Percentiles rank a stretch among this genome's conserved stretches.
phyloP scores from a whole-genome alignment of 306 rosid genomes.

The Amphicarpaea edgeworthii region DNA sequence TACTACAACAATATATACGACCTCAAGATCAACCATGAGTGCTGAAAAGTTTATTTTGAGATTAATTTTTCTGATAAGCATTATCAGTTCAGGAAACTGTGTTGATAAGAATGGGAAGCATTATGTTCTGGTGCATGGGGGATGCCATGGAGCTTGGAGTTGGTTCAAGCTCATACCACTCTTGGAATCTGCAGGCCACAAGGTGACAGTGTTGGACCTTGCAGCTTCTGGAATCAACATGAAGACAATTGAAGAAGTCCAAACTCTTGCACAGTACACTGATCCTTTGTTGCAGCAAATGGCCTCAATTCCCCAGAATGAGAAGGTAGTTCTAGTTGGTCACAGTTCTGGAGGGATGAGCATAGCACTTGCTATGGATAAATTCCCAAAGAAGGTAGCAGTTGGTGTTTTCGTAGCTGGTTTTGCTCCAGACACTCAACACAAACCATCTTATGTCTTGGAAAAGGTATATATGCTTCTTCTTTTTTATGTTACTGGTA shows the following conservation, averaged over 20 bases:
- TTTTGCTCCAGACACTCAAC: constrained; percentile 59
- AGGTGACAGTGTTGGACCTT: constrained; percentile 62
- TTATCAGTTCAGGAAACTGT: not conserved
- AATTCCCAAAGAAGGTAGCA: constrained; percentile 55
- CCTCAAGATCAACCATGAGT: not conserved
- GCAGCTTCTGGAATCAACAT: constrained; percentile 66
- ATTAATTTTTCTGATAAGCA: not conserved
- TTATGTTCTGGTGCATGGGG: constrained; percentile 78
- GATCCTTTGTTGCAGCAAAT: constrained; percentile 62
- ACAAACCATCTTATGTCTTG: constrained; percentile 57
- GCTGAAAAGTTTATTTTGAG: no score
- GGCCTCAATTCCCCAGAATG: constrained; percentile 45
- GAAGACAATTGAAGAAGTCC: constrained; percentile 55
- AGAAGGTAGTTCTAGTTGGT: constrained; percentile 73
- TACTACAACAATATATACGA: no score
- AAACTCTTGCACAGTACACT: constrained; percentile 49
- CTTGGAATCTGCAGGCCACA: constrained; percentile 66
- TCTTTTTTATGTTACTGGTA: no score
- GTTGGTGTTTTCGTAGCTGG: constrained; percentile 69
- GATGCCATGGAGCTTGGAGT: constrained; percentile 79
- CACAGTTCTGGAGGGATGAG: constrained; percentile 76
- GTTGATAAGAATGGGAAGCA: constrained; percentile 42
- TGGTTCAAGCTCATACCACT: constrained; percentile 79
- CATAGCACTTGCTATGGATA: constrained; percentile 71
- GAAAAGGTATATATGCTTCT: constrained; percentile 60